phyloP scores from a whole-genome alignment of 768 basidiomycete species.

The Trametes sanguinea region DNA sequence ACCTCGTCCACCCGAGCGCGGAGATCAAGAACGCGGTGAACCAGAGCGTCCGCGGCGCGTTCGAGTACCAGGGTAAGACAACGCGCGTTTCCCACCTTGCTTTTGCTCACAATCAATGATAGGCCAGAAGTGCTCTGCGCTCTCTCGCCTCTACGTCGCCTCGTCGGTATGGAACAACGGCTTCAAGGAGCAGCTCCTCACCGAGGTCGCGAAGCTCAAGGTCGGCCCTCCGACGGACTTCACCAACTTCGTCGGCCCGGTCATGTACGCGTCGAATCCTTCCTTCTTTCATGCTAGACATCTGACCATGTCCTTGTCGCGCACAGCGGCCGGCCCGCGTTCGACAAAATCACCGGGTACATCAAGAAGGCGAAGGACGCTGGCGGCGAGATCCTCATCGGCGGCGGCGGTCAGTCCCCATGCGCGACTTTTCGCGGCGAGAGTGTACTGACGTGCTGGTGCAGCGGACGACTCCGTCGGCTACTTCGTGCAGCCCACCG shows the following conservation, averaged over 20 bases:
- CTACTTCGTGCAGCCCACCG: slow-evolving; percentile 92
- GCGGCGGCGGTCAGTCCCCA: slow-evolving; percentile 64
- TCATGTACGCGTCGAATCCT: slow-evolving; percentile 62
- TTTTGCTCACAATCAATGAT: neutral
- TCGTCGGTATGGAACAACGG: slow-evolving; percentile 79
- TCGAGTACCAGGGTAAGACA: slow-evolving; percentile 87
- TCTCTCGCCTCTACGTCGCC: slow-evolving; percentile 91
- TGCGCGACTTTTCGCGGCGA: neutral
- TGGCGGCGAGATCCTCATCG: slow-evolving; percentile 88
- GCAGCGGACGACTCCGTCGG: slow-evolving; percentile 87
- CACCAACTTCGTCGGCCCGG: slow-evolving; percentile 91
- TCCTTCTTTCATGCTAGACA: neutral
- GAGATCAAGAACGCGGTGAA: slow-evolving; percentile 88
- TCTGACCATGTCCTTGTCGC: neutral
- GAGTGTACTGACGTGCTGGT: neutral
- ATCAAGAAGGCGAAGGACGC: slow-evolving; percentile 84
- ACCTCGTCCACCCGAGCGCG: slow-evolving; percentile 85
- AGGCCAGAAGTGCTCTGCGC: slow-evolving; percentile 97
- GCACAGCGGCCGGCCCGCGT: slow-evolving; percentile 77
- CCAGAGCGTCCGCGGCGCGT: slow-evolving; percentile 85
- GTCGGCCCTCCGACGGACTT: slow-evolving; percentile 79
- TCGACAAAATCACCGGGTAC: slow-evolving; percentile 81
- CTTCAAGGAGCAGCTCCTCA: slow-evolving; percentile 79
- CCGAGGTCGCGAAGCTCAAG: slow-evolving; percentile 81
- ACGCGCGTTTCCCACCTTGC: neutral